Conservation (phyloP, 148 eudicot species). For the Agrostemma githago region DNA sequence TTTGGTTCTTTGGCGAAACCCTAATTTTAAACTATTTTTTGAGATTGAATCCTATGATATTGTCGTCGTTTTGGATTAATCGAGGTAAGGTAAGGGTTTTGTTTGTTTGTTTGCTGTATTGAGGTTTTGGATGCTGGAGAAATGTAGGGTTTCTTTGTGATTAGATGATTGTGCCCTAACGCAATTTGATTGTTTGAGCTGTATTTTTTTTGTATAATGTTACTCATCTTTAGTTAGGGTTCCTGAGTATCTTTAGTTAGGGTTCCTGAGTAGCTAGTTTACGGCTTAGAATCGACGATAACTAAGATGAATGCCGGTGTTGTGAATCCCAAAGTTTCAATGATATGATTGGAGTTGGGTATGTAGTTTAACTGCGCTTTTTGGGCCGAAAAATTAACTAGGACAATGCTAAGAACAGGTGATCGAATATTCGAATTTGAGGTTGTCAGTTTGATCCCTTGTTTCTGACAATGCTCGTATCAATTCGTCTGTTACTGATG, state of each 20-base stretch:
- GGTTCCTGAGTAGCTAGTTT: not conserved
- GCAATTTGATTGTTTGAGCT: slow-evolving; percentile 7
- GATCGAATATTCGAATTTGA: not conserved
- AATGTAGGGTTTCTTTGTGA: slow-evolving; percentile 14
- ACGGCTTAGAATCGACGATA: not conserved
- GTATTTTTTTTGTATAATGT: not conserved
- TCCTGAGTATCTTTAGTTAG: not conserved
- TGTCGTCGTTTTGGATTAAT: not conserved
- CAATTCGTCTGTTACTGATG: not conserved
- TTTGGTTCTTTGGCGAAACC: not conserved
- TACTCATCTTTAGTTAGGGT: not conserved
- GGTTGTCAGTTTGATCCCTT: not conserved
- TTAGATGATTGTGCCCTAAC: not conserved
- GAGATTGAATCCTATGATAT: not conserved
- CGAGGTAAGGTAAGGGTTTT: not conserved
- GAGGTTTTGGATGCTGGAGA: not conserved
- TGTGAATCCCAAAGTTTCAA: not conserved
- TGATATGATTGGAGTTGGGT: not conserved
- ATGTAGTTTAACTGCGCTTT: not conserved
- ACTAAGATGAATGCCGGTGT: not conserved
- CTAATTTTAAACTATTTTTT: slow-evolving; percentile 2
- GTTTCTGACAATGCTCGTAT: not conserved
- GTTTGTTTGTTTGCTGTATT: not conserved
- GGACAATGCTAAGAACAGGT: no score
- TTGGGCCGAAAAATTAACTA: no score